These are phyloP conservation scores for Petunia axillaris DNA, from an alignment of 257 asterid species.

Conservation along the genomic window DNA sequence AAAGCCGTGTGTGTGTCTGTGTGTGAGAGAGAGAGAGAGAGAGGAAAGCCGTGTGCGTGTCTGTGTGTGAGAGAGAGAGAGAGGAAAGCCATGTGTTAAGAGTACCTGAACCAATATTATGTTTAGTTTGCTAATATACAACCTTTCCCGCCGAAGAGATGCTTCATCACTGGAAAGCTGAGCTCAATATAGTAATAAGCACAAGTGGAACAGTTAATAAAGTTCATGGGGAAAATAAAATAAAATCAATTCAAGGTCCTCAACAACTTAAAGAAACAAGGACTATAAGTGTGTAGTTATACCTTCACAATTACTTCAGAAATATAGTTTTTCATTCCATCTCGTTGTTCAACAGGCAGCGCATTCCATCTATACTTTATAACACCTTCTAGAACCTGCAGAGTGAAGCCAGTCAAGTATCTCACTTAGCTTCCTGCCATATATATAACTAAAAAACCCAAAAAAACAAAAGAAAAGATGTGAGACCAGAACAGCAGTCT, in stretches of 20 bases:
- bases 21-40: not conserved
- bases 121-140: constrained; percentile 85
- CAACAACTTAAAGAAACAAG: not conserved
- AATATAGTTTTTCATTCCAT: constrained; percentile 98
- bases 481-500: constrained; percentile 3
- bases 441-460: not conserved
- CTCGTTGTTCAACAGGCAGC: constrained; percentile 91
- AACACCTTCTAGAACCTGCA: constrained; percentile 96
- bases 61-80: not conserved
- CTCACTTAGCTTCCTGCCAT: constrained; percentile 27
- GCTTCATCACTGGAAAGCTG: constrained; percentile 95
- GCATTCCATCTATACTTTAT: constrained; percentile 99
- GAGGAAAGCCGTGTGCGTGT: not conserved
- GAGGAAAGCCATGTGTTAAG: not conserved
- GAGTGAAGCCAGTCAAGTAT: constrained; percentile 31
- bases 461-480: not conserved
- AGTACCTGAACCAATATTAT: constrained; percentile 93
- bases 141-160: constrained; percentile 89
- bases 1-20: not conserved
- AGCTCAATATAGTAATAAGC: constrained; percentile 6
- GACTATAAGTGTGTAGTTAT: constrained; percentile 22
- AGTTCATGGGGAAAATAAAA: not conserved
- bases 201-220: not conserved
- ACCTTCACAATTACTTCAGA: constrained; percentile 99
- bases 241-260: constrained; percentile 3